phyloP scores from a whole-genome alignment of 208 protist species.

The Leishmania aethiopica region DNA sequence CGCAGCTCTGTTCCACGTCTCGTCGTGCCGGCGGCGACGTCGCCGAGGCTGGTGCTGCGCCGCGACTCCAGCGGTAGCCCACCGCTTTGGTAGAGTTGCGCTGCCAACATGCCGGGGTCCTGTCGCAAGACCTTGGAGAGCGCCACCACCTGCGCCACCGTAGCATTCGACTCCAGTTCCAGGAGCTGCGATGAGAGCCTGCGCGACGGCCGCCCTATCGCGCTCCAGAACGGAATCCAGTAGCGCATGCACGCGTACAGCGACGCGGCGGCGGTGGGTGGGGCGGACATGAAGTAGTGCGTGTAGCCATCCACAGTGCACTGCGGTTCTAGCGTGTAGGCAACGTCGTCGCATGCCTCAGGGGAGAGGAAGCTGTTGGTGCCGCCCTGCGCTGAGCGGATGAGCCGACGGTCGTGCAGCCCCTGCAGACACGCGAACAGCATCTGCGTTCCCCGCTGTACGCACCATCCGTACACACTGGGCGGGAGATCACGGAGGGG shows the following conservation, averaged over 20 bases:
- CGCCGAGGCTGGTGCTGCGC: conserved; percentile 4
- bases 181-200: conserved; percentile 16
- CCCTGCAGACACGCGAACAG: conserved; percentile 41
- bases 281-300: conserved; percentile 20
- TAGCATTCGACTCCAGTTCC: conserved; percentile 40
- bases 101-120: conserved; percentile 35
- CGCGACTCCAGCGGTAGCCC: conserved; percentile 13
- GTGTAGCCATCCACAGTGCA: conserved; percentile 21
- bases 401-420: conserved; percentile 49
- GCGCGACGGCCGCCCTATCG: conserved; percentile 1
- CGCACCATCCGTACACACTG: conserved; percentile 51
- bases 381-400: conserved; percentile 8
- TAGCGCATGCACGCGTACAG: conserved; percentile 70
- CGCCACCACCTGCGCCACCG: conserved; percentile 44
- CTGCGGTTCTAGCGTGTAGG: conserved; percentile 25
- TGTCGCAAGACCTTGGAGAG: conserved; percentile 46
- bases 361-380: conserved; percentile 24
- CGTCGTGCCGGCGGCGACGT: not conserved
- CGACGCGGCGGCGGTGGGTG: conserved; percentile 18
- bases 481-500: conserved; percentile 52
- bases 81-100: conserved; percentile 50
- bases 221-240: conserved; percentile 49
- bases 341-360: conserved; percentile 26
- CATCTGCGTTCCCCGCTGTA: conserved; percentile 38
- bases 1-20: not conserved